A percentile compares a stretch with the other conserved stretches of the same genome.
phyloP scores from a whole-genome alignment of 805 yeast genomes.

The Candida orba region DNA sequence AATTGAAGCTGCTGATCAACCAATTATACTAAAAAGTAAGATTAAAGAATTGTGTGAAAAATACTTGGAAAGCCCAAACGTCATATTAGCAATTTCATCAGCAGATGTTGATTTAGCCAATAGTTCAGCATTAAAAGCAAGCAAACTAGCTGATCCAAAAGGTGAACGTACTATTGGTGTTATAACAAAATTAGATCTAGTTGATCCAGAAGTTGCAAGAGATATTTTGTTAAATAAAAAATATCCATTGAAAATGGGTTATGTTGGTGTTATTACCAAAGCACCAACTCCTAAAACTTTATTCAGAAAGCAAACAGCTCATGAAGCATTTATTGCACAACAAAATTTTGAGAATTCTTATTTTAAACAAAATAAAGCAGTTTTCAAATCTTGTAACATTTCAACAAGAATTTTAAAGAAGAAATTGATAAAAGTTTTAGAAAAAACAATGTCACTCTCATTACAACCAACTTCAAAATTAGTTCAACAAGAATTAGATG shows the following conservation, averaged over 20 bases:
- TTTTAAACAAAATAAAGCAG: constrained; percentile 56
- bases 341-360: constrained; percentile 58
- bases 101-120: constrained; percentile 98
- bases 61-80: constrained; percentile 86
- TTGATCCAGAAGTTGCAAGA: constrained; percentile 67
- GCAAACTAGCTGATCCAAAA: constrained; percentile 81
- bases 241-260: constrained; percentile 93
- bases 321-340: constrained; percentile 59
- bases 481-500: constrained; percentile 89
- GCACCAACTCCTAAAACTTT: constrained; percentile 44
- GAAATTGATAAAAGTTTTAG: constrained; percentile 80
- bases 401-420: constrained; percentile 72
- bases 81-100: constrained; percentile 90
- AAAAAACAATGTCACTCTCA: constrained; percentile 83
- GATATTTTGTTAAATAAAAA: constrained; percentile 63
- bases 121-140: constrained; percentile 88
- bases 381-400: constrained; percentile 56
- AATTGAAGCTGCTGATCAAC: constrained; percentile 95
- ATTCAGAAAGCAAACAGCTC: constrained; percentile 48
- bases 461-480: constrained; percentile 80
- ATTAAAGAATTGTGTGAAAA: constrained; percentile 76
- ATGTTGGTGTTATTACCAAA: constrained; percentile 94
- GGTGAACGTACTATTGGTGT: constrained; percentile 98
- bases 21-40: constrained; percentile 68
- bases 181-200: constrained; percentile 87